Base-by-base conservation (phyloP, 129 eudicot genomes). In the Helichrysum umbraculigerum region DNA sequence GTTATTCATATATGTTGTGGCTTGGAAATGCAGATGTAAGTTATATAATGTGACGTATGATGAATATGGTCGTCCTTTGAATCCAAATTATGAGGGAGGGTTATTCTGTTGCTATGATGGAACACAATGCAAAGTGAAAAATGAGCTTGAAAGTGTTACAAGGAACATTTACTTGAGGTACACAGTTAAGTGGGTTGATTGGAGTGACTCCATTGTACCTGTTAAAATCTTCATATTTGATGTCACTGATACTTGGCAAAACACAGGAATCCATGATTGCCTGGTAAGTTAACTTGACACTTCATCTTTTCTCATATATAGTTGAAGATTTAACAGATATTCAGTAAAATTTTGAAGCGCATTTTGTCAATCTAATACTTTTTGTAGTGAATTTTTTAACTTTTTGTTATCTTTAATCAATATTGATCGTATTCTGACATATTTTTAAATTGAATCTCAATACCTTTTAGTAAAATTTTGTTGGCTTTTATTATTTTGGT, bases 231-330 rank as follows among this genome's bases (percentile, higher is more conserved):
- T 79, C 77, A 88, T 90, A 61, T 83, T 93, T 63, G 96, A 93
- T 63, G 88, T 93, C 70, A 93, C 96, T n/a, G 96, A 90, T 66
- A 78, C 85, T 15, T 88, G 89, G 94, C 84, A 75, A 51, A 72
- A 29, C 19, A 86, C 77, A 6, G 85, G 82, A 56, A 68, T 66
- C 56, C 97, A 91, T 71, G 72, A 79, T 71, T 91, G 97, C 81
- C 56, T 73, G 83, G 97, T 89, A 68, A 79, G 78, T 56, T 39
- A 30, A 19, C 35, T 65, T 56, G n/a, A 22, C 16, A 21, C 57
- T 66, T 74, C 29, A 37, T 16, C 15, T 72, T 37, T 66, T 20
- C 1, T 6, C n/a, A 34, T 35, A 42, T 25, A 68, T 14, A 20
- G 68, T 3, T 19, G 30, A 12, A 41, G 28, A n/a, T 37, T 29